Conservation (phyloP, 2,329 filamentous ascomycete species). For the Aciculosporium take region DNA sequence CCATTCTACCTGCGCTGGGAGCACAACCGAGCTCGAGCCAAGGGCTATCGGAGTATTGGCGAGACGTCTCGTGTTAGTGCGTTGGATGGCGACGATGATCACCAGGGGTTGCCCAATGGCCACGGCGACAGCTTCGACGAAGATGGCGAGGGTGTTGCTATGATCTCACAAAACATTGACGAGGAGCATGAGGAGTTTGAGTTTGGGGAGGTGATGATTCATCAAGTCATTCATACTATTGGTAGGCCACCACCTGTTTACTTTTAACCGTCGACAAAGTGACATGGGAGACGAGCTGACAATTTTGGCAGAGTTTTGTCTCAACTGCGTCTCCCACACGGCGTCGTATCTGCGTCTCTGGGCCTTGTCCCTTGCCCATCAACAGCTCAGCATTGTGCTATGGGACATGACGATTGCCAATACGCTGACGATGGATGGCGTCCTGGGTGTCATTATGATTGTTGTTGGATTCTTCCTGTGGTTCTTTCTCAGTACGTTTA, state of each 20-base stretch:
- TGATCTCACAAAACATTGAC: slow-evolving; percentile 76
- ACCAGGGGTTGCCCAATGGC: slow-evolving; percentile 35
- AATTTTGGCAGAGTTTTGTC: slow-evolving; percentile 63
- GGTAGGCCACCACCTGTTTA: slow-evolving; percentile 41
- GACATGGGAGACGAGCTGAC: too few species aligned
- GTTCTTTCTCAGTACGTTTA: slow-evolving; percentile 60
- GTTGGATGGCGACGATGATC: slow-evolving; percentile 74
- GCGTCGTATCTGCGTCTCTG: slow-evolving; percentile 97
- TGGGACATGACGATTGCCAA: slow-evolving; percentile 90
- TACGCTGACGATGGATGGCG: slow-evolving; percentile 53
- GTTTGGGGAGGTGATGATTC: slow-evolving; percentile 94
- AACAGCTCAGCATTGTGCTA: slow-evolving; percentile 89
- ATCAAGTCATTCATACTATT: slow-evolving; percentile 97
- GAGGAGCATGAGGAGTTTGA: slow-evolving; percentile 95
- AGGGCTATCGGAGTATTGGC: slow-evolving; percentile 86
- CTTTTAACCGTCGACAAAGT: too few species aligned
- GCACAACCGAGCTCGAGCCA: slow-evolving; percentile 73
- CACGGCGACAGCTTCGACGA: slow-evolving; percentile 46
- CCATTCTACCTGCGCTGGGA: slow-evolving; percentile 90
- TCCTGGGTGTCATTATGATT: slow-evolving; percentile 61
- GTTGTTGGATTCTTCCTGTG: slow-evolving; percentile 75
- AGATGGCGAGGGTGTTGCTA: slow-evolving; percentile 69
- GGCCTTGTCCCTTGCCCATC: slow-evolving; percentile 92
- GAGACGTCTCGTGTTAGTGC: slow-evolving; percentile 81
- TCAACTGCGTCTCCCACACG: slow-evolving; percentile 98